phyloP scores from a whole-genome alignment of 1,284 basidiomycete species.

The Neonothopanus nambi region DNA sequence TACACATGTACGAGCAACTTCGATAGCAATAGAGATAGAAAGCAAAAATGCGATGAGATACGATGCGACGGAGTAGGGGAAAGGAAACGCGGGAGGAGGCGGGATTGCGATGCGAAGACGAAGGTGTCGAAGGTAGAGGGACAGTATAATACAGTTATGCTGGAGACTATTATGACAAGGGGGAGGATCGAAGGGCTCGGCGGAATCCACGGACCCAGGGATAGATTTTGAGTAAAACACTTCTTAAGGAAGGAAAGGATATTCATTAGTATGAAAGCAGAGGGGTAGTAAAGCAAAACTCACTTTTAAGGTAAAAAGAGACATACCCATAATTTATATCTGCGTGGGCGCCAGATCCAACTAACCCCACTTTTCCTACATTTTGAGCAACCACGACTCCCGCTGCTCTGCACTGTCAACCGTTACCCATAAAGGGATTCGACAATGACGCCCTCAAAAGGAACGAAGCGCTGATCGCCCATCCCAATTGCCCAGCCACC shows the following conservation, averaged over 20 bases:
- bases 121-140: background rate
- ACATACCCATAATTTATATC: no score
- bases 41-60: no score
- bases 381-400: background rate
- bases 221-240: background rate
- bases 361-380: background rate
- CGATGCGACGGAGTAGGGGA: no score
- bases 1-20: background rate
- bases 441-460: background rate
- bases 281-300: background rate
- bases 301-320: background rate
- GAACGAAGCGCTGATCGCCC: background rate
- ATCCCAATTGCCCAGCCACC: background rate
- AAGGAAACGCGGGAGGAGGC: background rate
- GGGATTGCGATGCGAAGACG: background rate
- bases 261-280: background rate
- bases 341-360: background rate
- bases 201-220: background rate
- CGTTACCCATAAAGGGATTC: background rate
- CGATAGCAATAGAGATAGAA: constrained; percentile 7
- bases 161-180: background rate
- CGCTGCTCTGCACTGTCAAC: background rate
- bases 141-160: background rate
- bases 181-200: background rate
- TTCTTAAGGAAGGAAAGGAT: background rate